Conservation (phyloP, 2,329 filamentous ascomycete species). For the Xylaria sp. region DNA sequence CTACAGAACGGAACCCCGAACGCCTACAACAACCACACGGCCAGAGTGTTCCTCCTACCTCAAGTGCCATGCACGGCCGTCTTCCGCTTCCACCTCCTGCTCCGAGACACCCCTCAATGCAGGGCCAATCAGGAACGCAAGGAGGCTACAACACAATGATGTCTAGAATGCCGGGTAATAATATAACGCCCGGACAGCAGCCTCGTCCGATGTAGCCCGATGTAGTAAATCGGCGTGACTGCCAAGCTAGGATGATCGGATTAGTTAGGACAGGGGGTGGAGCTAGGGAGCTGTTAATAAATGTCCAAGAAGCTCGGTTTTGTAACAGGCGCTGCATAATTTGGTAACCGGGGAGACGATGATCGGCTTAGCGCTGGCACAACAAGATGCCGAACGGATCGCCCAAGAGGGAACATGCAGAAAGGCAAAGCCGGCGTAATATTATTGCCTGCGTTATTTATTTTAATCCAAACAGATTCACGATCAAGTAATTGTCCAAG, state of each 20-base stretch:
- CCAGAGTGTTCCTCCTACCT: not conserved
- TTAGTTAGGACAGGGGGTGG: not conserved
- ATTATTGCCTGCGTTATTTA: not conserved
- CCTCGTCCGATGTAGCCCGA: conserved; percentile 3
- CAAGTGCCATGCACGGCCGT: not conserved
- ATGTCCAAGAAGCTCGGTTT: not conserved
- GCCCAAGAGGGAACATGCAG: not conserved
- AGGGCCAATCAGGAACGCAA: not conserved
- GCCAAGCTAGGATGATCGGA: not conserved
- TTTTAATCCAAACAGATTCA: conserved; percentile 1
- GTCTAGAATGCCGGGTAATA: conserved; percentile 16
- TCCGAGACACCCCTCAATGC: conserved; percentile 13
- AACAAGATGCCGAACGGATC: not conserved
- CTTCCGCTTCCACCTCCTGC: conserved; percentile 24
- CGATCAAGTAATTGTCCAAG: not conserved
- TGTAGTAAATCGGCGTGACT: not conserved
- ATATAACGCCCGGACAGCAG: conserved; percentile 22
- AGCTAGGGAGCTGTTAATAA: not conserved
- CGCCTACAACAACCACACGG: not conserved
- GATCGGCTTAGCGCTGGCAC: not conserved
- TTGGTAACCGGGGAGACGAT: not conserved
- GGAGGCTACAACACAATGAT: conserved; percentile 17
- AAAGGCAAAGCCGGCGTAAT: not conserved
- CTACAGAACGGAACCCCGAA: not conserved
- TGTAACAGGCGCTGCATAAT: not conserved